Base-by-base conservation (phyloP, 2,329 filamentous ascomycete species). In the Ceratocystis eucalypticola region DNA sequence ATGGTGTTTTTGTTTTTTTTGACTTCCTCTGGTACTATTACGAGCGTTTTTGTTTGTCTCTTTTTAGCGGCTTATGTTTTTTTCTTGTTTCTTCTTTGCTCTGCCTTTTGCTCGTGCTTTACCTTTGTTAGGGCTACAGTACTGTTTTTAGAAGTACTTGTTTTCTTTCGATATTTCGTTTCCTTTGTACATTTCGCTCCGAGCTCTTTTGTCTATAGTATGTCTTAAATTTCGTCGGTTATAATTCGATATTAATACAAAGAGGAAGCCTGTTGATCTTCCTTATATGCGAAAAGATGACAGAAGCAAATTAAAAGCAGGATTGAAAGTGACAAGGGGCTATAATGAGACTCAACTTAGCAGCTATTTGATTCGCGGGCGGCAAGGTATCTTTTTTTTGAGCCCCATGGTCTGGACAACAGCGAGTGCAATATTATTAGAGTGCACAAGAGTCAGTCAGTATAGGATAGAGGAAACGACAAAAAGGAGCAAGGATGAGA, bases 111-210 rank as follows among this genome's bases (percentile, higher is more conserved):
- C 55, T 64, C 28, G 30, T 64, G 28, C 30, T 64, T 50, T 30
- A 48, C 46, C 44, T 64, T 41, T 64, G 17, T 55, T 64, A 37
- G 20, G 45, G 45, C 20, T 53, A 48, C 46, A 62, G 28, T 59
- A 45, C 41, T 64, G 12, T 37, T 45, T 41, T 44, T 62, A 20
- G 45, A 66, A 62, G 61, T 53, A 62, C 37, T 61, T 25, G 15
- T 66, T 37, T 61, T 61, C 33, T 48, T 37, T 61, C 2, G 25
- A 30, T 64, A 15, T 64, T 64, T 64, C 33, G 48, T 48, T 20
- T 57, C 30, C 44, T 28, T 64, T 28, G 57, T 37, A n/a, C 30
- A 20, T 12, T 53, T 41, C 41, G 28, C 44, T 20, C 25, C 25
- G 44, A 44, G 65, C 46, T 61, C 30, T 59, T 17, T 63, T 50